Evolutionary conservation across 495 filamentous ascomycete genomes (phyloP), one percentile per base, ranked within the genome.

Genomic region (Neohortaea acidophila): DNA sequence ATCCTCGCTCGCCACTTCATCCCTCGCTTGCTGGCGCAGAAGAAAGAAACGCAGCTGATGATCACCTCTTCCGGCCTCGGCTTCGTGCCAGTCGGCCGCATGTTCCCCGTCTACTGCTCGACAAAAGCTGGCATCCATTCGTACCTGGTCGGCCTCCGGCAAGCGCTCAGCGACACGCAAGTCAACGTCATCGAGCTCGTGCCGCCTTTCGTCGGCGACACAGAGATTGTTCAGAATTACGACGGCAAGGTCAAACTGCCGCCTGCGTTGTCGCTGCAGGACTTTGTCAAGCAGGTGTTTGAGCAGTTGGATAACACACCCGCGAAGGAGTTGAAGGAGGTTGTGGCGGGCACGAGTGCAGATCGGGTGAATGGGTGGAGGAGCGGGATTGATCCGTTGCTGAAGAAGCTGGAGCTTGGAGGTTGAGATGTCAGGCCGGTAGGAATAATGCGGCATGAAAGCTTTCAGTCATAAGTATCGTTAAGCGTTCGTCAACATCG

Each of bases 141-240:
- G 9, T 46, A 58, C 17, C 35, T 36, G 28, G 46, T 58, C 19
- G 28, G 43, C 12, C 40, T 61, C 1, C 49, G 59, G 10, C 42
- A 51, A 21, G 53, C 62, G 42, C 18, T 62, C 17, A 39, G 26
- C 24, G 22, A 31, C 14, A 46, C 41, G 14, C 46, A 59, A 18
- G 25, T 61, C 21, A 51, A 39, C n/a, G 45, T 59, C 10, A 34
- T 51, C 11, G 58, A 66, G 41, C 32, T 65, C 4, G 47, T 49
- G 2, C 58, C 57, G 4, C 61, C 58, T 5, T 64, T 60, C 44
- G 52, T 59, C 1, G 32, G 32, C 19, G 57, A 59, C 28, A 65
- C 60, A 10, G 51, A 27, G 6, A 40, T 66, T 4, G 61, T 61
- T 40, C 27, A 21, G 1, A 42, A 38, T 19, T 45, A 53, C 36